A percentile compares a stretch with the other conserved stretches of the same genome.
phyloP scores from a whole-genome alignment of 1,284 basidiomycete genomes.

The Ganoderma sp. region DNA sequence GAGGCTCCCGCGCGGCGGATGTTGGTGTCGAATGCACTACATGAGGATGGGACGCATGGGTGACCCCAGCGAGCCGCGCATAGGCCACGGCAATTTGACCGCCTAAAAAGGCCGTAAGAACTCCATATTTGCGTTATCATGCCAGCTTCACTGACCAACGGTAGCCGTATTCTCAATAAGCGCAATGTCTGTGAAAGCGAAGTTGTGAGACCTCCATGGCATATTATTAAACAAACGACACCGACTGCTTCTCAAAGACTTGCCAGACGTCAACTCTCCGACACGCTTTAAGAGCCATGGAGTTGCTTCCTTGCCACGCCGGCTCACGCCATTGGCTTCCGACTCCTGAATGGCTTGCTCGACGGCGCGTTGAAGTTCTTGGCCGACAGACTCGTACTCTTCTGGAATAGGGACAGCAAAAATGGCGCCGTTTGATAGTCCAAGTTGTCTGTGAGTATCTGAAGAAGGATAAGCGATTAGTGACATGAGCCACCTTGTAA shows the following conservation, averaged over 20 bases:
- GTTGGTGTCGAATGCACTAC: background rate
- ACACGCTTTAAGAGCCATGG: conserved; percentile 94
- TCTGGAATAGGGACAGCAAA: conserved; percentile 93
- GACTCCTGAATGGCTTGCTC: conserved; percentile 88
- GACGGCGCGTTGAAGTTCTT: conserved; percentile 78
- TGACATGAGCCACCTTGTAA: background rate
- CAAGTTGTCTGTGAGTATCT: conserved; percentile 69
- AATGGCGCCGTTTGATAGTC: conserved; percentile 75
- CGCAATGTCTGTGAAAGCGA: conserved; percentile 70
- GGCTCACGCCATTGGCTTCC: conserved; percentile 81
- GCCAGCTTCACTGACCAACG: conserved; percentile 61
- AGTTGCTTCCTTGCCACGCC: conserved; percentile 89
- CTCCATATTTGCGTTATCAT: background rate
- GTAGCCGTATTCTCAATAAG: conserved; percentile 92
- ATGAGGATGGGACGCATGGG: conserved; percentile 22
- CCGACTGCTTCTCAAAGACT: conserved; percentile 75
- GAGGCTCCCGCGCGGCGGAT: background rate
- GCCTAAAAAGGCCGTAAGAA: conserved; percentile 47
- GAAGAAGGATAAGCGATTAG: conserved; percentile 5
- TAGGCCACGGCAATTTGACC: conserved; percentile 85
- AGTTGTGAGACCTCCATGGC: background rate
- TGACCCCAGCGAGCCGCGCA: conserved; percentile 53
- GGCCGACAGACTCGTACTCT: conserved; percentile 71
- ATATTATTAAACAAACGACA: conserved; percentile 22
- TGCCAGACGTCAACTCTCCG: conserved; percentile 79